A percentile compares a stretch with the other conserved stretches of the same genome.
Evolutionary conservation across 768 basidiomycete species (phyloP).

Genomic region (Lactarius trivialis): DNA sequence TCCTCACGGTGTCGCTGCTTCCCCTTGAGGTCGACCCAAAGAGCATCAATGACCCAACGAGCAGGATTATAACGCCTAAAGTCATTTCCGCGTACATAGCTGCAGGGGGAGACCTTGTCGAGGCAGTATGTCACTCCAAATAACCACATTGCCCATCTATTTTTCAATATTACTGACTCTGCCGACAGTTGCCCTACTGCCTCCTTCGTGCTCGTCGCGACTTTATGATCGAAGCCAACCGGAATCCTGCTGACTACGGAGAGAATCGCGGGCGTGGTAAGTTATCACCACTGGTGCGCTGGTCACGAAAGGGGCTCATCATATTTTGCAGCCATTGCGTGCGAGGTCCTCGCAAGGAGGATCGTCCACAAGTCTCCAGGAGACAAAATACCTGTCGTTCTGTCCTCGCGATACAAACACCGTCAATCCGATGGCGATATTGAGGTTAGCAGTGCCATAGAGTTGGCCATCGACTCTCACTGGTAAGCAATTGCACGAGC

Average conservation of each 20-base stretch:
- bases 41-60: slow-evolving; percentile 67
- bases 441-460: slow-evolving; percentile 69
- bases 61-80: slow-evolving; percentile 73
- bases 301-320: neutral
- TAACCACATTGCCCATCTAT: too few species aligned
- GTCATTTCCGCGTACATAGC: slow-evolving; percentile 71
- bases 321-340: slow-evolving; percentile 55
- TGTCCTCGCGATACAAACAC: slow-evolving; percentile 74
- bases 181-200: slow-evolving; percentile 66
- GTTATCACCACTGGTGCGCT: slow-evolving; percentile 11
- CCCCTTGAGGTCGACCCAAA: slow-evolving; percentile 72
- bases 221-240: slow-evolving; percentile 77
- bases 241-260: slow-evolving; percentile 78
- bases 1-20: slow-evolving; percentile 66
- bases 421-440: slow-evolving; percentile 73
- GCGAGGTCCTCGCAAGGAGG: slow-evolving; percentile 76
- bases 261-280: slow-evolving; percentile 78
- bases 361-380: slow-evolving; percentile 64
- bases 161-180: neutral
- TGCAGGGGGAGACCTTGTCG: slow-evolving; percentile 82
- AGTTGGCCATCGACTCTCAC: slow-evolving; percentile 87
- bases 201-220: slow-evolving; percentile 70
- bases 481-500: slow-evolving; percentile 43
- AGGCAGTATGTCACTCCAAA: slow-evolving; percentile 50
- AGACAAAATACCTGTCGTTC: slow-evolving; percentile 59